Percentiles rank a stretch among this genome's conserved stretches.
phyloP scores from a whole-genome alignment of 441 rosid species.

The Arabidopsis lyrata region DNA sequence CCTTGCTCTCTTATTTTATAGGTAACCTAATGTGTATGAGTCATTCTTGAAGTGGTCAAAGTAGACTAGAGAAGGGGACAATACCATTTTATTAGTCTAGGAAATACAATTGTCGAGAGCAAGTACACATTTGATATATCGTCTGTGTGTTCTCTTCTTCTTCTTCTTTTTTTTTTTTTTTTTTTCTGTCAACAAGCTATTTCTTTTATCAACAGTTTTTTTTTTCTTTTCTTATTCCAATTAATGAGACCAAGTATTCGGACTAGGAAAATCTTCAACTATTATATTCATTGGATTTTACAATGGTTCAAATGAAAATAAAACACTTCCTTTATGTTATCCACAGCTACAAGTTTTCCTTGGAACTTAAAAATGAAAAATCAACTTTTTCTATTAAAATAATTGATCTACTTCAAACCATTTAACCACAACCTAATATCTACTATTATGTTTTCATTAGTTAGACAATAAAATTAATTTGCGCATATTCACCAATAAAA shows the following conservation, averaged over 20 bases:
- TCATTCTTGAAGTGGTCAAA: slow-evolving; percentile 37
- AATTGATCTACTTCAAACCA: neutral
- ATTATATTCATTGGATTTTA: neutral
- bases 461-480: neutral
- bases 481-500: slow-evolving; percentile 1
- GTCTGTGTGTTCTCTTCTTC: neutral
- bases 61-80: slow-evolving; percentile 23
- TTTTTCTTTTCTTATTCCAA: neutral
- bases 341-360: slow-evolving; percentile 8
- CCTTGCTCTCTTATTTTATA: neutral
- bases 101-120: slow-evolving; percentile 12
- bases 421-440: too few relatives aligned
- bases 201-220: neutral
- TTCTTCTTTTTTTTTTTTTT: neutral
- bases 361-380: neutral
- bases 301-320: neutral
- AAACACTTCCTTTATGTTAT: neutral
- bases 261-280: slow-evolving; percentile 1
- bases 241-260: slow-evolving; percentile 6
- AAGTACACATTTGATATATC: slow-evolving; percentile 14
- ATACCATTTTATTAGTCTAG: slow-evolving; percentile 8
- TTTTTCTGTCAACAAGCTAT: neutral
- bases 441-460: too few relatives aligned
- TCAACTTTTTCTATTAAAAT: neutral
- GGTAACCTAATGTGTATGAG: slow-evolving; percentile 8